A percentile compares a stretch with the other conserved stretches of the same genome.
phyloP scores from a whole-genome alignment of 495 filamentous ascomycete species.

The Hypoxylon crocopeplum region DNA sequence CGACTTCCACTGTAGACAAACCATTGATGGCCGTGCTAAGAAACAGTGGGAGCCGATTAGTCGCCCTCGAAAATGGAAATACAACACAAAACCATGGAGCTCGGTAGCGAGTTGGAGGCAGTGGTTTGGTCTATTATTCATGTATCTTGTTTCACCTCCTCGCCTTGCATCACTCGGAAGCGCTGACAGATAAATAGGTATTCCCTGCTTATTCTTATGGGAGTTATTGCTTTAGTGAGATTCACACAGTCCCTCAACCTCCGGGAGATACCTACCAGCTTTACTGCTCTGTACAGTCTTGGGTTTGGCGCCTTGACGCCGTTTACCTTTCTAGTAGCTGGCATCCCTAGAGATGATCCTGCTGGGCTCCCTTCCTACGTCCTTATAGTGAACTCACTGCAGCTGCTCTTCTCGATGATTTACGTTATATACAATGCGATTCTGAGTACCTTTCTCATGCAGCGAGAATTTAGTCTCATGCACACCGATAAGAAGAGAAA shows the following conservation, averaged over 20 bases:
- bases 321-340: constrained; percentile 30
- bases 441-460: constrained; percentile 27
- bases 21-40: too few species aligned
- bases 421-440: constrained; percentile 39
- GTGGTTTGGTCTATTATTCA: constrained; percentile 4
- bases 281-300: constrained; percentile 24
- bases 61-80: background rate
- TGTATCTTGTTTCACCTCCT: constrained; percentile 5
- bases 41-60: background rate
- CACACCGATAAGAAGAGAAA: constrained; percentile 38
- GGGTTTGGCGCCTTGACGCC: constrained; percentile 42
- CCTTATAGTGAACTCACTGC: constrained; percentile 52
- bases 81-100: constrained; percentile 12
- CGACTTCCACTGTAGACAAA: too few species aligned
- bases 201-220: background rate
- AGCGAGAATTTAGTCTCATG: constrained; percentile 25
- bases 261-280: constrained; percentile 12
- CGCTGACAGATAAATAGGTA: background rate
- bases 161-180: background rate
- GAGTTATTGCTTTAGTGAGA: background rate
- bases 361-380: constrained; percentile 20
- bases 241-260: background rate
- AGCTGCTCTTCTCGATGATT: constrained; percentile 51
- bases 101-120: constrained; percentile 11
- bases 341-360: constrained; percentile 10